phyloP scores from a whole-genome alignment of 768 basidiomycete species.

The Mrakia hoshinonis region DNA sequence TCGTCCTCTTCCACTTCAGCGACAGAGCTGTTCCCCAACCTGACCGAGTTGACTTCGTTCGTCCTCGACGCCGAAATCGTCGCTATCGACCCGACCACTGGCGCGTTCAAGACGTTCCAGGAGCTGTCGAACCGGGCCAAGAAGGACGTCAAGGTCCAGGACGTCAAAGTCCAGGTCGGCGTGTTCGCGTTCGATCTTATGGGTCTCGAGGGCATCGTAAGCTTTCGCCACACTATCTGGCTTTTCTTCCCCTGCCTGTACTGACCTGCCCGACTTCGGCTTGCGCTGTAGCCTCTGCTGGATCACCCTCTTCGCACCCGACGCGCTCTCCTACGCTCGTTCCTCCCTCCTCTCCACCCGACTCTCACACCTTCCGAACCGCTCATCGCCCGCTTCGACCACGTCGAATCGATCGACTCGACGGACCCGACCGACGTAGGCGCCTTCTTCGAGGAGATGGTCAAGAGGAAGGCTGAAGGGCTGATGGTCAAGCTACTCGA shows the following conservation, averaged over 20 bases:
- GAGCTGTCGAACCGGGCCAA: constrained; percentile 74
- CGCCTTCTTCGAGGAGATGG: constrained; percentile 65
- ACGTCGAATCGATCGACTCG: constrained; percentile 55
- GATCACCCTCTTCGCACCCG: constrained; percentile 61
- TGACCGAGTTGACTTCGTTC: constrained; percentile 49
- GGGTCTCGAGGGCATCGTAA: constrained; percentile 69
- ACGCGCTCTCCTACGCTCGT: constrained; percentile 53
- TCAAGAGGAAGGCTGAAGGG: constrained; percentile 77
- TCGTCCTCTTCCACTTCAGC: neutral
- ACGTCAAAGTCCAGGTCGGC: constrained; percentile 71
- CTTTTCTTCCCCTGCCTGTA: constrained; percentile 16
- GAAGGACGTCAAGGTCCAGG: constrained; percentile 65
- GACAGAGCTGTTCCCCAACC: neutral
- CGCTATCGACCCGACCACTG: constrained; percentile 60
- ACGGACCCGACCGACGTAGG: constrained; percentile 52
- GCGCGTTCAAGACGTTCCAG: constrained; percentile 65
- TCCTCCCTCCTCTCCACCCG: constrained; percentile 53
- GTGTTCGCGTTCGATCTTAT: constrained; percentile 83
- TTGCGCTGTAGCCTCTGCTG: constrained; percentile 67
- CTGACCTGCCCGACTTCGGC: too few relatives aligned
- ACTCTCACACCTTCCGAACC: constrained; percentile 36
- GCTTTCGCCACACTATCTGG: constrained; percentile 32
- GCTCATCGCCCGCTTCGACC: constrained; percentile 55
- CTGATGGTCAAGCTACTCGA: constrained; percentile 74
- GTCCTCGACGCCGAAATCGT: constrained; percentile 83